Evolutionary conservation across 1,139 yeast species (phyloP), one percentile per base, ranked within the genome.

Genomic region (Blastobotrys proliferans): DNA sequence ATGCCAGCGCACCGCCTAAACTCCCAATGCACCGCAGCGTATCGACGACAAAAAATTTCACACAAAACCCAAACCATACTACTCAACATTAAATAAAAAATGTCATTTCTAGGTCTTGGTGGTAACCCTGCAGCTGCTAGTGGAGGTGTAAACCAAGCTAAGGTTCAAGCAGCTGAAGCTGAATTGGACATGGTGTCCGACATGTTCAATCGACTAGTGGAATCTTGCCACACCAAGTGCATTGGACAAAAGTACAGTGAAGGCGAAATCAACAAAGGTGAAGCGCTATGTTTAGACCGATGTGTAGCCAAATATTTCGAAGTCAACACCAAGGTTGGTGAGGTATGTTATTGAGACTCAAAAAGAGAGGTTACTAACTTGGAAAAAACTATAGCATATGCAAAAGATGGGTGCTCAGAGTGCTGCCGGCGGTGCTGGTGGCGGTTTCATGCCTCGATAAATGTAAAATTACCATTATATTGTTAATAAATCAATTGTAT

Each of bases 231-330:
- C 67, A 67, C 72, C 58, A 92, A 92, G 71, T 92, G 99, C 70
- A 84, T 92, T 63, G 38, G 55, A 43, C 70, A 69, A 60, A 72
- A 72, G 63, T 90, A 90, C 71, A 61, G 66, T 47, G 94, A 86
- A 47, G 84, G 92, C 44, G 94, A 83, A 26, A 73, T 92, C 53
- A 76, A 76, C 69, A 87, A 86, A 72, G 81, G 76, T 59, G 98
- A 92, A 69, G 79, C 92, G 37, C 74, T 86, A 46, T 92, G 99
- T 67, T 76, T 94, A 55, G 99, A 92, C 70, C 82, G 98, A 74
- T 92, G 99, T 72, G 98, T 92, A 51, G 79, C 95, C 58, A 92
- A 92, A 69, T 92, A 92, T 69, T 94, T 94, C 58, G 97, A 88
- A 59, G 88, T 95, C 54, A 92, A 92, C 66, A 94, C 87, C 53